A percentile compares a stretch with the other conserved stretches of the same genome.
phyloP scores from a whole-genome alignment of 768 basidiomycete species.

The Suillus variegatus region DNA sequence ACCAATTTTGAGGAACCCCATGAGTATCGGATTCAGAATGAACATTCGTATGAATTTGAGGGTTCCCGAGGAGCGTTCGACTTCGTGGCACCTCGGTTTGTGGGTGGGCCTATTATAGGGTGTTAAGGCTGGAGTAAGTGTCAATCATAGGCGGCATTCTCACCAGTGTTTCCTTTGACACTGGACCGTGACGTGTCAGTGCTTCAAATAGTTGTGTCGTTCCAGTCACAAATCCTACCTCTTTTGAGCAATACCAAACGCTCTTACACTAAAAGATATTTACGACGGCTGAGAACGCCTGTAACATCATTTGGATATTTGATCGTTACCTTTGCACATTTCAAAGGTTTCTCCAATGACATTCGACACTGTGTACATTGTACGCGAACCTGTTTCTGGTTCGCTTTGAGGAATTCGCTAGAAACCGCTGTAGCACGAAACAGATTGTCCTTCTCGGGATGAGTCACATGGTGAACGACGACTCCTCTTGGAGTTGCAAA shows the following conservation, averaged over 20 bases:
- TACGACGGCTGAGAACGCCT: neutral
- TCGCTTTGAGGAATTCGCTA: neutral
- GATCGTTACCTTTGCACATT: neutral
- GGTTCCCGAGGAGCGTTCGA: neutral
- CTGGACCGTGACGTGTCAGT: neutral
- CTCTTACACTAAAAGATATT: neutral
- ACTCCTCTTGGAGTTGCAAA: neutral
- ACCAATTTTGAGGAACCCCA: neutral
- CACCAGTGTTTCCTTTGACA: neutral
- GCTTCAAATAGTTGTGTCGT: neutral
- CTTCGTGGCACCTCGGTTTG: neutral
- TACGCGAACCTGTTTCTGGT: neutral
- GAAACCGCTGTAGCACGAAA: neutral
- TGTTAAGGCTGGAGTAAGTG: neutral
- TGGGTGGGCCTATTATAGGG: neutral
- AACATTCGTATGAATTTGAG: neutral
- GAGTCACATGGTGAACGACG: neutral
- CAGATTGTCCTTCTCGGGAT: neutral
- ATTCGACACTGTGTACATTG: neutral
- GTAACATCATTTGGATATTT: neutral
- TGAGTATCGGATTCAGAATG: neutral
- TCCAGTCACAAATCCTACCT: neutral
- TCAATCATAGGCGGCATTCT: neutral
- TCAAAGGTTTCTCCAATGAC: neutral
- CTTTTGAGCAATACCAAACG: slow-evolving; percentile 1